Evolutionary conservation across 805 yeast species (phyloP).

Genomic region (Yarrowia bubula): DNA sequence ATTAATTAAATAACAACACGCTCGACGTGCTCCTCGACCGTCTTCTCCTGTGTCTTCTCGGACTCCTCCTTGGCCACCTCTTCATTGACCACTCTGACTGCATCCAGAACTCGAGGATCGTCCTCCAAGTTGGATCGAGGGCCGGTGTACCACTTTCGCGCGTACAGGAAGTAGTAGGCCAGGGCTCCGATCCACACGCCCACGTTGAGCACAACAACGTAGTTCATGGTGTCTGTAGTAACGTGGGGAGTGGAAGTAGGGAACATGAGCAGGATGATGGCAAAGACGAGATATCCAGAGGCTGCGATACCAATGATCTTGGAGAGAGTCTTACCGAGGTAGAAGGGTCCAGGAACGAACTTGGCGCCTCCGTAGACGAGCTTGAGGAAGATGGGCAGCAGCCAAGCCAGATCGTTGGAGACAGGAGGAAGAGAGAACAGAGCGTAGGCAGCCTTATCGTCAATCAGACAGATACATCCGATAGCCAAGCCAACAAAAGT

Average conservation of each 20-base stretch:
- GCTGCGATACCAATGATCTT: slow-evolving; percentile 49
- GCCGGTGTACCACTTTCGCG: slow-evolving; percentile 56
- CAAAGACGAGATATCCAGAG: slow-evolving; percentile 50
- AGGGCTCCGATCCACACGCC: slow-evolving; percentile 58
- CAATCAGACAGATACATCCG: slow-evolving; percentile 60
- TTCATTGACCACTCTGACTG: slow-evolving; percentile 17
- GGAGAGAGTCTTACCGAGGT: slow-evolving; percentile 52
- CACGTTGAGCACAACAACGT: slow-evolving; percentile 61
- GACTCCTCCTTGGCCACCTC: slow-evolving; percentile 16
- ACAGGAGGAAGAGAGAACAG: slow-evolving; percentile 62
- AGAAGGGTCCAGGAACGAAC: slow-evolving; percentile 66
- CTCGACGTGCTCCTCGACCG: slow-evolving; percentile 3
- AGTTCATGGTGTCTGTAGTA: slow-evolving; percentile 55
- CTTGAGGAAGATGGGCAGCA: slow-evolving; percentile 55
- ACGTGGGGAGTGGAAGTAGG: slow-evolving; percentile 46
- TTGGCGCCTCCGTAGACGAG: slow-evolving; percentile 48
- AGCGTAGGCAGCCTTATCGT: slow-evolving; percentile 62
- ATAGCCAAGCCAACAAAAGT: slow-evolving; percentile 50
- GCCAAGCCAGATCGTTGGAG: slow-evolving; percentile 64
- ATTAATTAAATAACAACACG: slow-evolving; percentile 17
- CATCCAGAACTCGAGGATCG: slow-evolving; percentile 15
- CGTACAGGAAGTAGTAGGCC: slow-evolving; percentile 52
- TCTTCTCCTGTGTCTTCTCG: not conserved
- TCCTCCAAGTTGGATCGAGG: slow-evolving; percentile 43
- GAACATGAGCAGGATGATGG: slow-evolving; percentile 59